Evolutionary conservation across 768 basidiomycete species (phyloP), one percentile per base, ranked within the genome.

Genomic region (Mycena belliarum): DNA sequence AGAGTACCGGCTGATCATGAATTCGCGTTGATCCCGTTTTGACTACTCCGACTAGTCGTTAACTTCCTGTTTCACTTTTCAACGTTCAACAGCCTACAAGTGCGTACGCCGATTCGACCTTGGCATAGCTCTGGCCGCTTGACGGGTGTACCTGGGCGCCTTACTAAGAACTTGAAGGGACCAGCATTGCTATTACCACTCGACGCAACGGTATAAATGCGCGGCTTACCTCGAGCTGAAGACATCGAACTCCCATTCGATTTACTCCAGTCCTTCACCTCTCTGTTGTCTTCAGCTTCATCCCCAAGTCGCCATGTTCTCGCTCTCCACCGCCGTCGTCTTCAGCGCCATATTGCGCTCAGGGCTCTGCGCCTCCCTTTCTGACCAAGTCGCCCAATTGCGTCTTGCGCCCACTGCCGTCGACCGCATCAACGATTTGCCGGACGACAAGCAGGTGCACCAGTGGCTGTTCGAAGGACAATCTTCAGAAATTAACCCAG

Each of bases 361-460:
- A 16, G 56, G 45, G 26, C 49, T 57, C 44, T 20, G 49, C 18
- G 21, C 28, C 16, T 26, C 49, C 2, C 1, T 51, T 2, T 46
- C 56, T 8, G 56, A 57, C 35, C 20, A 38, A 32, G 56, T 51
- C 29, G 56, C 43, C 15, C 15, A 44, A 38, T 37, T 57, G 43
- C 49, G 49, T 20, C 49, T 51, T 10, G 61, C 52, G 26, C 55
- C 61, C 29, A 58, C 56, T 15, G 47, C 50, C 6, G 52, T 52
- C 12, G 56, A 62, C 25, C 55, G 61, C 26, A 32, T 62, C 37
- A 43, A 49, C 20, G 26, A 18, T 12, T 33, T 62, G 40, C 11
- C 41, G 14, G 9, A 1, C 6, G 61, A 62, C 16, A 38, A 26
- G 2, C 49, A 57, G 28, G 61, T 53, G 21, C 24, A 8, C n/a